A percentile compares a stretch with the other conserved stretches of the same genome.
Conservation (phyloP, 2,329 filamentous ascomycete species). For the Hymenoscyphus repandus region DNA sequence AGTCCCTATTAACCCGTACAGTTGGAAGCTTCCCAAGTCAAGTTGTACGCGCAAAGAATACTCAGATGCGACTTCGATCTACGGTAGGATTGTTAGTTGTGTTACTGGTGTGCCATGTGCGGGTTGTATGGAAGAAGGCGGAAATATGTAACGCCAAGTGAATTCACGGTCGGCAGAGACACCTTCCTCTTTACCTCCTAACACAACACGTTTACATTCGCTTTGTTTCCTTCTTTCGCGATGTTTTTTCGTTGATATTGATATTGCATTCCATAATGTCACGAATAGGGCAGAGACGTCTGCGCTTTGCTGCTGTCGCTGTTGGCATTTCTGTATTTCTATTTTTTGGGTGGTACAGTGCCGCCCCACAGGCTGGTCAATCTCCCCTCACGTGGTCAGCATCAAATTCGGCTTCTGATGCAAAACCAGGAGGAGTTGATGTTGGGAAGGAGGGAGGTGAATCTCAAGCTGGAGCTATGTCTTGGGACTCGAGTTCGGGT, state of each 20-base stretch:
- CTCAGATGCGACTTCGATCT: no score
- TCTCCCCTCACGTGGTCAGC: slow-evolving; percentile 9
- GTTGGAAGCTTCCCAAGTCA: no score
- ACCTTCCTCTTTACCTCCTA: background rate
- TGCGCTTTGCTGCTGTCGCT: slow-evolving; percentile 7
- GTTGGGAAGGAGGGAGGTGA: background rate
- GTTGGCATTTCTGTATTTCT: slow-evolving; percentile 9
- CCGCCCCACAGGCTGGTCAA: background rate
- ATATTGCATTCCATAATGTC: background rate
- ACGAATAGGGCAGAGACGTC: slow-evolving; percentile 3
- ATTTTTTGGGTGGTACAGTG: slow-evolving; percentile 1
- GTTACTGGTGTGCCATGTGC: no score
- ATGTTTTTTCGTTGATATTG: background rate
- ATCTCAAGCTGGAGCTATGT: background rate
- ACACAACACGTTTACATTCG: background rate
- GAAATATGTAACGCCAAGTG: no score
- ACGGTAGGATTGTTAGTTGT: no score
- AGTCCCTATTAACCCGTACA: no score
- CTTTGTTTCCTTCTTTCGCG: background rate
- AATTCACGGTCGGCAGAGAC: background rate
- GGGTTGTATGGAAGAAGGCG: no score
- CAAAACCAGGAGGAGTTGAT: background rate
- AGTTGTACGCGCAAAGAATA: no score
- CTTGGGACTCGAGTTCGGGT: background rate
- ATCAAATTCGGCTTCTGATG: background rate